Evolutionary conservation across 352 stramenopile genomes (phyloP).

Genomic region (Phytophthora brassicae): DNA sequence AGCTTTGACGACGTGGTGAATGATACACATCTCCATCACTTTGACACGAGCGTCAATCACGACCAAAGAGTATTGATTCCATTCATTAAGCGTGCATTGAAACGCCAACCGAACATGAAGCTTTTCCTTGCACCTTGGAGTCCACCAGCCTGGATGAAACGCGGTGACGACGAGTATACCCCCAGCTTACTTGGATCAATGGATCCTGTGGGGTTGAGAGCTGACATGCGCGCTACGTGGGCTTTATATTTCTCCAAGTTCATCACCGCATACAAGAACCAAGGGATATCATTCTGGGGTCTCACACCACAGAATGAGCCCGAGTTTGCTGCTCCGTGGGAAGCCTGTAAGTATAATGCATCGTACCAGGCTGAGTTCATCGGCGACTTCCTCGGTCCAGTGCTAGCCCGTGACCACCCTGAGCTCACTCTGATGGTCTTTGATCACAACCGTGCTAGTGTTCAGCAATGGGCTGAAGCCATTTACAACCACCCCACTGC

Average conservation of each 20-base stretch:
- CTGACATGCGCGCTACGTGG: conserved; percentile 67
- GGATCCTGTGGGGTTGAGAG: conserved; percentile 47
- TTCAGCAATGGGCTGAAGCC: conserved; percentile 67
- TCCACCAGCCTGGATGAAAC: conserved; percentile 89
- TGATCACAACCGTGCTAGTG: conserved; percentile 87
- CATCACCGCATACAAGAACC: conserved; percentile 81
- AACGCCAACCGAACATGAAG: conserved; percentile 15
- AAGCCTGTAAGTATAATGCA: conserved; percentile 58
- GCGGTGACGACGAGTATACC: conserved; percentile 37
- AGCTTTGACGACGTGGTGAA: conserved; percentile 81
- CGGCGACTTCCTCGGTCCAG: conserved; percentile 71
- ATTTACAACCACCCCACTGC: conserved; percentile 65
- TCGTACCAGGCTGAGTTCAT: conserved; percentile 71
- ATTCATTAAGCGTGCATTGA: conserved; percentile 47
- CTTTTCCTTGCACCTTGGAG: conserved; percentile 72
- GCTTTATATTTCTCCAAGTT: conserved; percentile 89
- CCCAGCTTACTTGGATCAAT: conserved; percentile 68
- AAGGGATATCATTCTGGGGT: conserved; percentile 78
- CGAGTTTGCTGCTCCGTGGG: conserved; percentile 67
- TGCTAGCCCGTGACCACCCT: conserved; percentile 54
- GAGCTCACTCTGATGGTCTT: conserved; percentile 91
- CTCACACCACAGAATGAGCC: conserved; percentile 90
- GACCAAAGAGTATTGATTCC: conserved; percentile 84
- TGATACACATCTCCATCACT: conserved; percentile 73
- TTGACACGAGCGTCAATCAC: conserved; percentile 72